Evolutionary conservation across 225 moss, liverwort and hornwort species (phyloP).

Genomic region (Sphagnum contortum): DNA sequence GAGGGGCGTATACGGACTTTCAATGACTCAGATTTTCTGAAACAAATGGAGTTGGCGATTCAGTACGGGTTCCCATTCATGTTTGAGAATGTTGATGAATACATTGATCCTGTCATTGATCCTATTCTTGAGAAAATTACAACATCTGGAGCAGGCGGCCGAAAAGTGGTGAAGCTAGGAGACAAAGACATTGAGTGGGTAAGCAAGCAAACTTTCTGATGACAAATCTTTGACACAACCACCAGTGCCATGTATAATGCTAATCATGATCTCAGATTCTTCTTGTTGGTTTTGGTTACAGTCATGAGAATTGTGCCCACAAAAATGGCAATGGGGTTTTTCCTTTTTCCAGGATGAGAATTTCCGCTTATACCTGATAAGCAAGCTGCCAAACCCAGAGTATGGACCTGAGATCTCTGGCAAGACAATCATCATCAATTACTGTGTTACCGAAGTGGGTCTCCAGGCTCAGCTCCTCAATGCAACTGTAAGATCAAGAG

Average conservation of each 20-base stretch:
- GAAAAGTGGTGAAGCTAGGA: constrained; percentile 68
- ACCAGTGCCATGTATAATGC: not conserved
- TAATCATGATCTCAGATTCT: not conserved
- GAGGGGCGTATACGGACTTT: constrained; percentile 85
- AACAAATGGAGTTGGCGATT: constrained; percentile 86
- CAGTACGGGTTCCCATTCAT: constrained; percentile 93
- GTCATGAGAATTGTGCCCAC: too few relatives aligned
- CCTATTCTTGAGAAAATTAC: constrained; percentile 78
- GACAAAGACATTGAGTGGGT: constrained; percentile 98
- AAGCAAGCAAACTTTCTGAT: not conserved
- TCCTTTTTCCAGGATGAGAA: constrained; percentile 54
- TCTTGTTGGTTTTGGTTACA: too few relatives aligned
- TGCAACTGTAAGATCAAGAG: constrained; percentile 43
- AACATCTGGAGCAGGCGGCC: constrained; percentile 36
- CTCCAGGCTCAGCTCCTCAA: constrained; percentile 89
- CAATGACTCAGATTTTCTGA: constrained; percentile 79
- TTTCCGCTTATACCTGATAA: constrained; percentile 78
- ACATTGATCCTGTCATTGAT: constrained; percentile 90
- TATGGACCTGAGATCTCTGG: constrained; percentile 89
- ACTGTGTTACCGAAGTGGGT: constrained; percentile 86
- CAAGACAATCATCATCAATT: constrained; percentile 87
- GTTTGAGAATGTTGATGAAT: constrained; percentile 95
- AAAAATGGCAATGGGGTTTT: not conserved
- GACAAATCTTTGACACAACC: too few relatives aligned
- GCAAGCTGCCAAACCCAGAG: constrained; percentile 74